Base-by-base conservation (phyloP, 441 rosid genomes). In the Capsella rubella region DNA sequence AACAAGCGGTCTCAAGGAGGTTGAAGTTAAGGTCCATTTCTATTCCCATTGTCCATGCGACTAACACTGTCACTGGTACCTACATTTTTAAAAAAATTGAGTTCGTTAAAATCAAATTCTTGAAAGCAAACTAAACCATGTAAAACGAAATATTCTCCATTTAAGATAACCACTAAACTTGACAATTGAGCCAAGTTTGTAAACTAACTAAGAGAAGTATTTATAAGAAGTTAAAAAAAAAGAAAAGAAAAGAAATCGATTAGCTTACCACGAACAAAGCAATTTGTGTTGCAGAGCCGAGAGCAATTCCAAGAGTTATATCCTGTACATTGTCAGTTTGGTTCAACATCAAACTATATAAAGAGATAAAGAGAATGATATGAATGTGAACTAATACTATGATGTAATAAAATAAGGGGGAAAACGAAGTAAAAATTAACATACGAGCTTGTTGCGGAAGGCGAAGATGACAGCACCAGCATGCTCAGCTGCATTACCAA, bases 401-500 rank as follows among this genome's bases (percentile, higher is more conserved):
- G 31, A 29, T 46, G 31, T 39, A 3, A 52, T 12, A 5, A 21
- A 4, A 12, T 7, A 4, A 13, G 3, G 52, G 3, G 12, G 6
- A n/a, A 64, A 43, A 28, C 31, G 1, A 62, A 18, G 34, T 12
- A 45, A 27, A 27, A 21, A 21, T 21, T 21, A 18, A 62, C 90
- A 73, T 56, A 90, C 97, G 82, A 91, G 54, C 80, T 92, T 93
- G 89, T 93, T 88, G 49, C 90, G 92, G 70, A 86, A 91, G 39
- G 97, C 98, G 64, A 95, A 95, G 57, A 95, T 90, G 82, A 95
- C 63, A 2, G 98, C 97, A 63, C 98, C 96, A 16, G 96, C 99
- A 77, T 95, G 99, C 76, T 92, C 97, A 6, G 98, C 93, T 27
- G 99, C 99, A 67, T 95, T 95, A 68, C 99, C 98, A 43, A 91